Base-by-base conservation (phyloP, 2,329 filamentous ascomycete genomes). In the Phyllosticta citribraziliensis region DNA sequence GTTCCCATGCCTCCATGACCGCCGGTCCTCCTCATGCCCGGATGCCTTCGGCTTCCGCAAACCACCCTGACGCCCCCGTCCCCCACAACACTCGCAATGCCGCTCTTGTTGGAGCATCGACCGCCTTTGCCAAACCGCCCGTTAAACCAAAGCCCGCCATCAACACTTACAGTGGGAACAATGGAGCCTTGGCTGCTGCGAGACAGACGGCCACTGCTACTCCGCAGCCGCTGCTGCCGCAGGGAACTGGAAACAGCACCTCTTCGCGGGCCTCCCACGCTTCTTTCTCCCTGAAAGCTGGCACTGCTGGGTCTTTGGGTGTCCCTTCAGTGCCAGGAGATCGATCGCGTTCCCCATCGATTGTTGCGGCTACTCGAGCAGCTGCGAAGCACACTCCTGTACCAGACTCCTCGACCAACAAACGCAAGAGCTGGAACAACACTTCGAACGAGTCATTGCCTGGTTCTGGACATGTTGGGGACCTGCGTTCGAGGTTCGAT, bases 291-390 rank as follows among this genome's bases (percentile, higher is more conserved):
- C 8, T 47, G 25, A 33, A 51, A 40, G 35, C 27, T 30, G 69
- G 63, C 63, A 71, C 68, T 66, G 68, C 71, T 22, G 67, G 66
- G 60, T 70, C 67, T 47, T 64, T 74, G 40, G 67, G 66, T 30
- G 66, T 74, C 27, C 70, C 70, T 53, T 66, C 65, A 5, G 68
- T 68, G 57, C 62, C 66, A 54, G 40, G 62, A 61, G 67, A 69
- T 58, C 70, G 68, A n/a, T 63, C 64, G 8, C 80, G 79, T 62
- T 85, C 81, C 54, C 79, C 84, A 5, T 87, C 83, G 5, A 81
- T 82, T 63, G 82, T 86, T 64, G 84, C 84, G 12, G 84, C 84
- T 12, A 83, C 79, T 30, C 73, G 85, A 25, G 84, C 84, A 2
- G 86, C 85, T 20, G 85, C 84, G 60, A 78, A 86, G 69, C 82